Conservation (phyloP, 1,284 basidiomycete genomes). For the Malassezia arunalokei region DNA sequence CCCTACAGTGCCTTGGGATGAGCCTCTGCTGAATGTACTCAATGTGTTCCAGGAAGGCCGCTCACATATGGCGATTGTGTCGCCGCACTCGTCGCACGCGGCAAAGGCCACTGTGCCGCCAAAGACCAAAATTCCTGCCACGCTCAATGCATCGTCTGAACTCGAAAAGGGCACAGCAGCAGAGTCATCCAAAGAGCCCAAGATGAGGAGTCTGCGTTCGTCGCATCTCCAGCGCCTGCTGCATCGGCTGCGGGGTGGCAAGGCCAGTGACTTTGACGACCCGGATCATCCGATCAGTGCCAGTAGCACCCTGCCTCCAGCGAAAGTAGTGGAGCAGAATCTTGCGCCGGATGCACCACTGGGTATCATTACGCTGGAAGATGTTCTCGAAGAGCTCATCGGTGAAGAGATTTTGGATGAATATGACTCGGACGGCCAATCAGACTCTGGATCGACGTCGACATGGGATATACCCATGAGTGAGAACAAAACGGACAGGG, state of each 20-base stretch:
- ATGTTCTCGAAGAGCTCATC: constrained; percentile 62
- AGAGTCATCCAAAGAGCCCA: neutral
- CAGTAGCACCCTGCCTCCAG: constrained; percentile 1
- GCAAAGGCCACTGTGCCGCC: constrained; percentile 7
- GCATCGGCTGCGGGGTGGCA: constrained; percentile 7
- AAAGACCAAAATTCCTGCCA: neutral
- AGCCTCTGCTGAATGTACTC: constrained; percentile 70
- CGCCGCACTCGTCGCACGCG: constrained; percentile 38
- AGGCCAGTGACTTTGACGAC: constrained; percentile 17
- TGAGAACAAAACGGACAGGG: neutral
- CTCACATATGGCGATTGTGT: constrained; percentile 78
- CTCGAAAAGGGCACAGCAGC: neutral
- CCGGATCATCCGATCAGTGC: constrained; percentile 35
- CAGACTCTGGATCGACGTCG: neutral
- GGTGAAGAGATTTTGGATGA: constrained; percentile 43
- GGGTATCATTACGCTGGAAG: constrained; percentile 84
- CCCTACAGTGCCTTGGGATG: constrained; percentile 70
- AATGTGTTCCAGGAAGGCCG: constrained; percentile 83
- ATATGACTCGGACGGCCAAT: constrained; percentile 34
- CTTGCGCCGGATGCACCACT: constrained; percentile 52
- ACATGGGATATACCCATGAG: neutral
- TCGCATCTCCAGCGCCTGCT: constrained; percentile 7
- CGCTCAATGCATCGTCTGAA: neutral
- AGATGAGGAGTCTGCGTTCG: constrained; percentile 9
- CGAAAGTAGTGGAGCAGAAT: constrained; percentile 6